A percentile compares a stretch with the other conserved stretches of the same genome.
These are phyloP conservation scores for Alternaria tenuissima DNA, from an alignment of 2,329 filamentous ascomycete species.

Conservation along the genomic window DNA sequence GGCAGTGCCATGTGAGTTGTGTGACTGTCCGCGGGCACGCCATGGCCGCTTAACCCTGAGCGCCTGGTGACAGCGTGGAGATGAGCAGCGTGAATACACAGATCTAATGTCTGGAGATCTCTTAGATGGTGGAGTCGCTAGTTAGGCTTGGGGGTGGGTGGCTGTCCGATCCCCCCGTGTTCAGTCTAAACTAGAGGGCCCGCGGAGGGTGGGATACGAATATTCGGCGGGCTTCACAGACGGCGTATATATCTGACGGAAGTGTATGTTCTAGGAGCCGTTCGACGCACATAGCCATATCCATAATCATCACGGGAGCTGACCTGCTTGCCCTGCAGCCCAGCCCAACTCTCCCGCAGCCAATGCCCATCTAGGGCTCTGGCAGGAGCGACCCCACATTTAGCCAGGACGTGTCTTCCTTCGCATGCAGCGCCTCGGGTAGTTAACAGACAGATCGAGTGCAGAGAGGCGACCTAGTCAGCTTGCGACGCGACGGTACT, in stretches of 20 bases:
- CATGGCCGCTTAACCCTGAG: constrained; percentile 25
- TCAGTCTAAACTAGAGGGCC: constrained; percentile 3
- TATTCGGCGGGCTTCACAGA: constrained; percentile 6
- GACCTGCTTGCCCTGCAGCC: constrained; percentile 20
- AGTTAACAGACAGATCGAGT: not conserved
- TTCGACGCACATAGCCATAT: constrained; percentile 11
- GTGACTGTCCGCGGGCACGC: constrained; percentile 24
- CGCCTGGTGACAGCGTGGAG: constrained; percentile 19
- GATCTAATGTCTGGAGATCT: constrained; percentile 22
- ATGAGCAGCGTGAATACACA: constrained; percentile 21
- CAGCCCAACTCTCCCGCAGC: constrained; percentile 16
- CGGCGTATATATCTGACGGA: constrained; percentile 14
- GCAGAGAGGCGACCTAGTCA: not conserved
- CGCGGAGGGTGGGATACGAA: constrained; percentile 7
- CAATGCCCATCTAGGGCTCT: constrained; percentile 15
- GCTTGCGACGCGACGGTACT: constrained; percentile 1
- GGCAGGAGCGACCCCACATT: constrained; percentile 21
- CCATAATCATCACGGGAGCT: constrained; percentile 10
- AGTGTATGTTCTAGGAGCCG: not conserved
- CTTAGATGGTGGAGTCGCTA: constrained; percentile 12
- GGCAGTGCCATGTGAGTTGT: constrained; percentile 35
- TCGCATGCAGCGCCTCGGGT: constrained; percentile 20
- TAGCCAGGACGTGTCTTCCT: constrained; percentile 12
- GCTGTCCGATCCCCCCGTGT: constrained; percentile 11
- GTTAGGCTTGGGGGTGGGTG: constrained; percentile 8